phyloP scores from a whole-genome alignment of 495 filamentous ascomycete species.

The Jackrogersella multiformis region DNA sequence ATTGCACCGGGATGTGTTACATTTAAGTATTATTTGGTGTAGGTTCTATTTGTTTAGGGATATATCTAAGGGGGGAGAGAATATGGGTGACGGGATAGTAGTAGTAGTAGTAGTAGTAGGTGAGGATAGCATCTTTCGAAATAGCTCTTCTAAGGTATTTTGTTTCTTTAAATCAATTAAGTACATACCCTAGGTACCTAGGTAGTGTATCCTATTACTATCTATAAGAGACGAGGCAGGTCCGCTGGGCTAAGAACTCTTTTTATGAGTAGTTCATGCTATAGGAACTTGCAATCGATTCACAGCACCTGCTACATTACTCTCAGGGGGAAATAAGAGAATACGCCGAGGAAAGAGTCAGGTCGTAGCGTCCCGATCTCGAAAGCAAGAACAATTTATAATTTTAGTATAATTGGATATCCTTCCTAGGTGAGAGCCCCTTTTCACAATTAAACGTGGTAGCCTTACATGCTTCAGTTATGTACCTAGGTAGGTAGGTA shows the following conservation, averaged over 20 bases:
- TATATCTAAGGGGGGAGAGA: background rate
- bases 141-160: background rate
- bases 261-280: background rate
- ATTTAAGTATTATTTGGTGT: conserved; percentile 32
- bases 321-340: too few species aligned
- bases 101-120: too few species aligned
- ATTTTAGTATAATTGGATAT: too few species aligned
- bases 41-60: conserved; percentile 27
- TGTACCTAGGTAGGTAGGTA: too few species aligned
- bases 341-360: background rate
- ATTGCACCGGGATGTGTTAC: conserved; percentile 17
- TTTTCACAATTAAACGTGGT: too few species aligned
- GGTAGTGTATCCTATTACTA: background rate
- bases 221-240: background rate
- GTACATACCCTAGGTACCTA: too few species aligned
- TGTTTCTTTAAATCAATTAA: background rate
- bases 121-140: conserved; percentile 2
- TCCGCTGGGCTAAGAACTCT: background rate
- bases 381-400: too few species aligned
- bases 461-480: too few species aligned
- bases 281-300: background rate
- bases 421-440: too few species aligned
- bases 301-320: background rate
- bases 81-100: background rate
- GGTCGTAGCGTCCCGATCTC: background rate